Evolutionary conservation across 2,329 filamentous ascomycete species (phyloP).

Genomic region (Colletotrichum navitas): DNA sequence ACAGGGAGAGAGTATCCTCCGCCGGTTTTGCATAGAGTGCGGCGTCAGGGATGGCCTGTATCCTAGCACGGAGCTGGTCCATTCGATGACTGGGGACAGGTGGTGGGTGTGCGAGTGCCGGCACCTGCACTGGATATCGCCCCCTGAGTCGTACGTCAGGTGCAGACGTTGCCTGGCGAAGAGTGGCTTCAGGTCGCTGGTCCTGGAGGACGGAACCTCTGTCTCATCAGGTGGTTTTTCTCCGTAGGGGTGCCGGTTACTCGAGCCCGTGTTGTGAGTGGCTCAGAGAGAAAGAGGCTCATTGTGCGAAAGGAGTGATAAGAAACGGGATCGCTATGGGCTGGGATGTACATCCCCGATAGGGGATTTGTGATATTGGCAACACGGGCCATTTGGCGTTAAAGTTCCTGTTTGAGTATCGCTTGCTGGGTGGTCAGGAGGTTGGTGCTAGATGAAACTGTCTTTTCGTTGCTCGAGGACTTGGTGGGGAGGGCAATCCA

Average conservation of each 20-base stretch:
- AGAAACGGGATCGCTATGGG: not conserved
- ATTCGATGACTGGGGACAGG: slow-evolving; percentile 53
- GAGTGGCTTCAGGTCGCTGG: not conserved
- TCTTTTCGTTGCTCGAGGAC: not conserved
- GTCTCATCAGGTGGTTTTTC: not conserved
- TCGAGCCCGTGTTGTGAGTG: not conserved
- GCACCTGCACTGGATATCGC: slow-evolving; percentile 23
- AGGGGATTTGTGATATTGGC: not conserved
- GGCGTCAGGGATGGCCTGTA: slow-evolving; percentile 55
- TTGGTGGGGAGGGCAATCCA: not conserved
- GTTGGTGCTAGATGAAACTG: not conserved
- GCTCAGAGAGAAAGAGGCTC: not conserved
- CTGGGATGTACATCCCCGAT: not conserved
- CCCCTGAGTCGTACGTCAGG: not conserved
- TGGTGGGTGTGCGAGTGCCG: slow-evolving; percentile 57
- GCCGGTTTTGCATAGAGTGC: slow-evolving; percentile 58
- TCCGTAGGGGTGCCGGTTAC: not conserved
- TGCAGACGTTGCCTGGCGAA: slow-evolving; percentile 6
- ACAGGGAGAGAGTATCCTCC: slow-evolving; percentile 47
- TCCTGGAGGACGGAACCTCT: fast-evolving
- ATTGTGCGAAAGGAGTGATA: not conserved
- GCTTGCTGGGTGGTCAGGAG: not conserved
- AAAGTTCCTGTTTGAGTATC: not conserved
- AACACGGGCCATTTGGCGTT: not conserved
- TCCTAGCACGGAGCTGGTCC: slow-evolving; percentile 53